These are phyloP conservation scores for Serendipita sp. DNA, from an alignment of 768 basidiomycete species.

Conservation along the genomic window DNA sequence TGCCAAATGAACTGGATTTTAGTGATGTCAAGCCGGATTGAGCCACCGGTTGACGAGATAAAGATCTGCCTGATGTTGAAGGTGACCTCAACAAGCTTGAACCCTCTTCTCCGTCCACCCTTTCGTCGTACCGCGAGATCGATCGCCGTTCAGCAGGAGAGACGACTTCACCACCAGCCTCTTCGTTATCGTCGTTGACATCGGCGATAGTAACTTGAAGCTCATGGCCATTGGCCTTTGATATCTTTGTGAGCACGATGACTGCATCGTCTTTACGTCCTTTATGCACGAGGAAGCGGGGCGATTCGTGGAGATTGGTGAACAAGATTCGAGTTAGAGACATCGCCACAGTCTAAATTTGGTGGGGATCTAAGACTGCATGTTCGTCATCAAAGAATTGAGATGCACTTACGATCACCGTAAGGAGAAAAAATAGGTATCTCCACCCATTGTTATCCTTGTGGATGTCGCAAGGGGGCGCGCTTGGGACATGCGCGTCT, in stretches of 20 bases:
- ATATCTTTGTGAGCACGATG: slow-evolving; percentile 68
- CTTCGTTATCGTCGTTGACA: slow-evolving; percentile 31
- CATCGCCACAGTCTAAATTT: slow-evolving; percentile 63
- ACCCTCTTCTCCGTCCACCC: slow-evolving; percentile 7
- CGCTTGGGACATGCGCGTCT: slow-evolving; percentile 22
- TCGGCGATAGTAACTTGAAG: slow-evolving; percentile 55
- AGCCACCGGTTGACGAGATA: neutral
- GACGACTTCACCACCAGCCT: neutral
- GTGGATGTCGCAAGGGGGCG: slow-evolving; percentile 44
- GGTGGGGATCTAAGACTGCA: neutral
- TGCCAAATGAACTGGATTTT: neutral
- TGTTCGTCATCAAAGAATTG: neutral
- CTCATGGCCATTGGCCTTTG: slow-evolving; percentile 67
- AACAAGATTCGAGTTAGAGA: slow-evolving; percentile 75
- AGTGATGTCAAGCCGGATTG: neutral
- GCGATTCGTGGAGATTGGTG: slow-evolving; percentile 88
- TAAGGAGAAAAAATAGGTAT: slow-evolving; percentile 60
- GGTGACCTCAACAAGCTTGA: slow-evolving; percentile 8
- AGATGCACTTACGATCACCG: slow-evolving; percentile 55
- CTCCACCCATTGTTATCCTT: slow-evolving; percentile 78
- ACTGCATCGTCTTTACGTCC: slow-evolving; percentile 76
- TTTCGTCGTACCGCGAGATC: slow-evolving; percentile 6
- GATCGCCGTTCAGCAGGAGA: neutral
- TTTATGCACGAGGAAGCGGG: slow-evolving; percentile 80
- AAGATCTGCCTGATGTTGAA: neutral